phyloP scores from a whole-genome alignment of 73 alveolate species.

The Tetrahymena elliotti region DNA sequence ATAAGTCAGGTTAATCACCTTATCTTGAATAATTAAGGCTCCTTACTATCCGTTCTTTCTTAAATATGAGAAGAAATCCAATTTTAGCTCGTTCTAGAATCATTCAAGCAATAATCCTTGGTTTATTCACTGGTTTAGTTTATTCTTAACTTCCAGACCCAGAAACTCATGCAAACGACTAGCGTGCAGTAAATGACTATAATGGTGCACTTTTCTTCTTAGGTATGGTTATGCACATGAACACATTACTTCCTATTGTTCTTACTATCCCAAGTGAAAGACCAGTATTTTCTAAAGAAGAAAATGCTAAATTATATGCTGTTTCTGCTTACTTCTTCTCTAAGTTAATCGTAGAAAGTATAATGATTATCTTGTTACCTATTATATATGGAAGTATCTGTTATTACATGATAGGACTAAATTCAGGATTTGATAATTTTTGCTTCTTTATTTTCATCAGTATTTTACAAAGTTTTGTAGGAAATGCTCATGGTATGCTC shows the following conservation, averaged over 20 bases:
- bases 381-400: background rate
- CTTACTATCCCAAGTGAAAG: conserved; percentile 66
- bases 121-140: conserved; percentile 22
- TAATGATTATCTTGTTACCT: background rate
- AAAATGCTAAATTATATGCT: conserved; percentile 38
- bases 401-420: background rate
- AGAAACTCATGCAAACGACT: background rate
- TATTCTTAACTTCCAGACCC: conserved; percentile 17
- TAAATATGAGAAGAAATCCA: conserved; percentile 7
- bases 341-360: conserved; percentile 42
- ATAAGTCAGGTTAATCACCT: background rate
- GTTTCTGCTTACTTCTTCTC: conserved; percentile 54
- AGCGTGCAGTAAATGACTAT: conserved; percentile 47
- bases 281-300: conserved; percentile 61
- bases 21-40: background rate
- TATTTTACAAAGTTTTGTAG: conserved; percentile 2
- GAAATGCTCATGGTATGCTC: conserved; percentile 48
- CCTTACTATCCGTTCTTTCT: background rate
- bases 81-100: background rate
- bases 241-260: conserved; percentile 22
- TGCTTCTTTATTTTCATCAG: conserved; percentile 1
- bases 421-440: background rate
- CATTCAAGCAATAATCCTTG: conserved; percentile 3
- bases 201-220: conserved; percentile 65
- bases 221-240: conserved; percentile 33